These are phyloP conservation scores for Colletotrichum neosansevieriae DNA, from an alignment of 2,329 filamentous ascomycete genomes.

Conservation along the genomic window DNA sequence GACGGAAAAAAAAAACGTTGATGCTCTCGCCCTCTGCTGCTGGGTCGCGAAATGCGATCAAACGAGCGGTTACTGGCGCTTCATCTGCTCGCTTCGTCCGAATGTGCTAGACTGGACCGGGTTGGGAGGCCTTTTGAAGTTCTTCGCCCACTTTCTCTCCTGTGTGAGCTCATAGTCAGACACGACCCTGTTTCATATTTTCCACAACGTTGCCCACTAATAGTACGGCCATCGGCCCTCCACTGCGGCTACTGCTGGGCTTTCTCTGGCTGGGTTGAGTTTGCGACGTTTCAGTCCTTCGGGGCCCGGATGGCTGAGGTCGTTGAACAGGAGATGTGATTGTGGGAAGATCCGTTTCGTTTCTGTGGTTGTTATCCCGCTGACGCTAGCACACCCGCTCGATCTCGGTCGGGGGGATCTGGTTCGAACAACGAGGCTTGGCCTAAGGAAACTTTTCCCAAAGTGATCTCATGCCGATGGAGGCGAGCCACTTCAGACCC, in stretches of 20 bases:
- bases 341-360: conserved; percentile 22
- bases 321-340: background rate
- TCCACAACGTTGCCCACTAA: conserved; percentile 11
- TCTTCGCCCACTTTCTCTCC: conserved; percentile 37
- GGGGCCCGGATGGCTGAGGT: conserved; percentile 6
- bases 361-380: conserved; percentile 10
- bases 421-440: conserved; percentile 27
- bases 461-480: background rate
- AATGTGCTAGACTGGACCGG: background rate
- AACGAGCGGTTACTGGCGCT: background rate
- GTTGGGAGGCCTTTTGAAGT: background rate
- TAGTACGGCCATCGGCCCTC: conserved; percentile 9
- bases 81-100: conserved; percentile 12
- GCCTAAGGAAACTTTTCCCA: conserved; percentile 30
- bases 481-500: conserved; percentile 6
- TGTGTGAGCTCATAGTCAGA: conserved; percentile 36
- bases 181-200: conserved; percentile 37
- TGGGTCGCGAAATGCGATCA: background rate
- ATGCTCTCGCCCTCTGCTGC: background rate
- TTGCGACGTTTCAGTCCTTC: conserved; percentile 33
- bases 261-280: conserved; percentile 1
- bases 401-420: background rate
- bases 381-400: conserved; percentile 22
- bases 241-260: conserved; percentile 18
- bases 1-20: conserved; percentile 7